A percentile compares a stretch with the other conserved stretches of the same genome.
phyloP scores from a whole-genome alignment of 257 asterid species.

The Salvia rosmarinus region DNA sequence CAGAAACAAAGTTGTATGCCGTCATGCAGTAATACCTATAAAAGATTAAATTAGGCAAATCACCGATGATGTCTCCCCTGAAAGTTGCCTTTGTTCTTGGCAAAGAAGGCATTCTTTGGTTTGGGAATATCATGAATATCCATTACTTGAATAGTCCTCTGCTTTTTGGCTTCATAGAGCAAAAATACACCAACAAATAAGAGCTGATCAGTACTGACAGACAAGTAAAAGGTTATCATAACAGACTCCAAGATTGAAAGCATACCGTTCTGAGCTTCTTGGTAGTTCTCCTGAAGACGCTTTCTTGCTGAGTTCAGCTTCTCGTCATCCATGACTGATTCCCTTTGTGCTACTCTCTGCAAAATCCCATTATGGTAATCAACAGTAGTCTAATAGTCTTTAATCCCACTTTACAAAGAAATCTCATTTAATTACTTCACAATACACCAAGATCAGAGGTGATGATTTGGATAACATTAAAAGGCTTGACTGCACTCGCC shows the following conservation, averaged over 20 bases:
- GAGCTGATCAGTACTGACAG: slow-evolving; percentile 32
- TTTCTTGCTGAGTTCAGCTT: slow-evolving; percentile 81
- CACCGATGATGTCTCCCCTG: slow-evolving; percentile 90
- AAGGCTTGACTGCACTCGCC: neutral
- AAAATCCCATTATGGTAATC: slow-evolving; percentile 35
- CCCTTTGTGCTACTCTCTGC: slow-evolving; percentile 71
- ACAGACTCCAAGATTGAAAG: slow-evolving; percentile 35
- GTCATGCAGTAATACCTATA: neutral
- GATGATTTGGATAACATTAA: neutral
- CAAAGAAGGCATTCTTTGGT: slow-evolving; percentile 78
- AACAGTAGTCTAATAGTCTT: slow-evolving; percentile 12
- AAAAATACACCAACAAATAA: slow-evolving; percentile 33
- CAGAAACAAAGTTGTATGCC: slow-evolving; percentile 19
- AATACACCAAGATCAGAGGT: neutral
- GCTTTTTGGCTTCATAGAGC: slow-evolving; percentile 86
- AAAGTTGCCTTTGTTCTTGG: slow-evolving; percentile 87
- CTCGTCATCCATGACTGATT: slow-evolving; percentile 64
- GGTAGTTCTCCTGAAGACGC: slow-evolving; percentile 97
- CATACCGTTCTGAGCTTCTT: slow-evolving; percentile 95
- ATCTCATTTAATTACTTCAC: neutral
- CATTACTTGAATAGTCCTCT: slow-evolving; percentile 94
- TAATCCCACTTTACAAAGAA: neutral
- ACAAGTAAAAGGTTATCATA: slow-evolving; percentile 15
- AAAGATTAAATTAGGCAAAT: slow-evolving; percentile 14
- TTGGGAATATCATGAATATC: slow-evolving; percentile 93